A percentile compares a stretch with the other conserved stretches of the same genome.
Conservation (phyloP, 73 alveolate species). For the Durusdinium trenchii region DNA sequence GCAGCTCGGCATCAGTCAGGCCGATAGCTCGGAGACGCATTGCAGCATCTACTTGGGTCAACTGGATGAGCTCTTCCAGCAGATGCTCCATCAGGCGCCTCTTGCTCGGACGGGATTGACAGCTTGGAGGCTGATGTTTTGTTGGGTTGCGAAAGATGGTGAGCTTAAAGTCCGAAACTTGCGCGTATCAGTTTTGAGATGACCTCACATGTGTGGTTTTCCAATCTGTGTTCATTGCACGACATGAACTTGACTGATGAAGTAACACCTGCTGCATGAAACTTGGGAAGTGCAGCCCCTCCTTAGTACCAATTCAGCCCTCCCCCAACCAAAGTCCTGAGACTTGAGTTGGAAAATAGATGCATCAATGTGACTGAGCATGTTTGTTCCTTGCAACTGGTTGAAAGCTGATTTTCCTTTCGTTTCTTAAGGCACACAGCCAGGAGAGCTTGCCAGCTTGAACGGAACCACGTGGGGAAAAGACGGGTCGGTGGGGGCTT, state of each 20-base stretch:
- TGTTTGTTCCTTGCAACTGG: neutral
- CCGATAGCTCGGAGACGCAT: slow-evolving; percentile 42
- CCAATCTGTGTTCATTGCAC: neutral
- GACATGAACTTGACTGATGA: neutral
- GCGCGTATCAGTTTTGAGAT: no score
- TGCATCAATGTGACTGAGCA: neutral
- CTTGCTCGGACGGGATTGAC: no score
- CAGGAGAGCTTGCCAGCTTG: neutral
- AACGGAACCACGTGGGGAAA: neutral
- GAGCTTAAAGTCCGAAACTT: no score
- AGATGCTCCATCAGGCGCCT: slow-evolving; percentile 35
- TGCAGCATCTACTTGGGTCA: slow-evolving; percentile 54
- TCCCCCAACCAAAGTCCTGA: no score
- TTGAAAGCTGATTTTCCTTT: neutral
- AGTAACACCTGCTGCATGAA: neutral
- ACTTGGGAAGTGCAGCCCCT: neutral
- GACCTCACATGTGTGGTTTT: no score
- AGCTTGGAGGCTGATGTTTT: neutral
- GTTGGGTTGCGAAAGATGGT: neutral
- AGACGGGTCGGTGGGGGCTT: neutral
- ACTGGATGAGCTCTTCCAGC: slow-evolving; percentile 34
- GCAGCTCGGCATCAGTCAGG: no score
- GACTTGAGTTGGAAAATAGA: no score
- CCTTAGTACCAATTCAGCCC: no score
- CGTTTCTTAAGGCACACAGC: neutral